Percentiles rank a stretch among this genome's conserved stretches.
phyloP scores from a whole-genome alignment of 2,329 filamentous ascomycete genomes.

The Colletotrichum sp. region DNA sequence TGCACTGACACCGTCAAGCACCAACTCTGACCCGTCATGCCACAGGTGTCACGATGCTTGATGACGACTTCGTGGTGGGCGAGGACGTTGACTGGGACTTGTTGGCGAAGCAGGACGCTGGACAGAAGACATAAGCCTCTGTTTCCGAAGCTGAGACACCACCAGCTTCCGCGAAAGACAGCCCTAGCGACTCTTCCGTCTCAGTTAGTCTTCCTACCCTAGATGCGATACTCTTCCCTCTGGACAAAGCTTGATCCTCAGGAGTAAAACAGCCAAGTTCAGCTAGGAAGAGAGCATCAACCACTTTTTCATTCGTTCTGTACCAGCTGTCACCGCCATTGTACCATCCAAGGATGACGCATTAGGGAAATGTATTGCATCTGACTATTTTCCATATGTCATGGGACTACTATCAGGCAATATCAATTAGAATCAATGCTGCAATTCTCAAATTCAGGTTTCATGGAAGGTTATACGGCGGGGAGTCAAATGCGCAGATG shows the following conservation, averaged over 20 bases:
- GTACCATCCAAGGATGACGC: not conserved
- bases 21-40: not conserved
- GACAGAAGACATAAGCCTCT: not conserved
- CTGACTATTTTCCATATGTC: not conserved
- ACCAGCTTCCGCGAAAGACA: not conserved
- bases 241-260: not conserved
- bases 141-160: not conserved
- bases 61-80: not conserved
- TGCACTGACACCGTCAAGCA: not conserved
- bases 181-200: not conserved
- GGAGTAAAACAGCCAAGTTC: not conserved
- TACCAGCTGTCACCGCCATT: not conserved
- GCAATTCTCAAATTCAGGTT: not conserved
- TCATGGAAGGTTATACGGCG: not conserved
- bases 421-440: not conserved
- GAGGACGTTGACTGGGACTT: not conserved
- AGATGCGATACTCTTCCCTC: not conserved
- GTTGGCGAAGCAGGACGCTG: not conserved
- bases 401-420: not conserved
- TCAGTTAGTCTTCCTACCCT: not conserved
- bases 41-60: not conserved
- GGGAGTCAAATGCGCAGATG: not conserved
- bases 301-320: not conserved
- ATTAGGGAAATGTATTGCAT: not conserved
- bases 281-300: not conserved